Evolutionary conservation across 2,329 filamentous ascomycete species (phyloP).

Genomic region (Cladosporium sp.): DNA sequence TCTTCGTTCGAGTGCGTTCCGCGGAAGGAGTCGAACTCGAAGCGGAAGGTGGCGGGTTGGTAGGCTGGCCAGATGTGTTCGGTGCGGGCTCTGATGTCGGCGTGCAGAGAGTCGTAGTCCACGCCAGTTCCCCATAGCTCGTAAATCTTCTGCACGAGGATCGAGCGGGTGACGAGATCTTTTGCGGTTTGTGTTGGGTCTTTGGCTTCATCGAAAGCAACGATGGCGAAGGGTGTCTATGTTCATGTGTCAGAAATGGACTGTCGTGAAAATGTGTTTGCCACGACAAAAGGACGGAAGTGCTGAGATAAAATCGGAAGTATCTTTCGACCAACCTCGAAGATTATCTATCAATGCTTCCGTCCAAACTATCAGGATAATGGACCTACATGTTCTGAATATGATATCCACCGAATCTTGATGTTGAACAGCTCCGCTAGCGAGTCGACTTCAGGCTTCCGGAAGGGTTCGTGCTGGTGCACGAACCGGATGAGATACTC

Average conservation of each 20-base stretch:
- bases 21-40: slow-evolving; percentile 79
- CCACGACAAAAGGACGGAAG: background rate
- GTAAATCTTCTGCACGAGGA: slow-evolving; percentile 80
- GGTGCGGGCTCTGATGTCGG: slow-evolving; percentile 60
- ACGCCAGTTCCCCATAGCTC: slow-evolving; percentile 81
- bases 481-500: slow-evolving; percentile 88
- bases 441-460: slow-evolving; percentile 78
- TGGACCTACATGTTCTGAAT: slow-evolving; percentile 67
- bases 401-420: slow-evolving; percentile 70
- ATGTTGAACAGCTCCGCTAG: slow-evolving; percentile 70
- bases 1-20: slow-evolving; percentile 64
- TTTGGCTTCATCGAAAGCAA: slow-evolving; percentile 53
- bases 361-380: background rate
- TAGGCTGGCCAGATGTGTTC: slow-evolving; percentile 68
- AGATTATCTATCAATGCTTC: background rate
- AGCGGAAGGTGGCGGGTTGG: slow-evolving; percentile 70
- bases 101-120: slow-evolving; percentile 68
- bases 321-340: slow-evolving; percentile 3
- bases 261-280: background rate
- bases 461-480: slow-evolving; percentile 89
- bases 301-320: background rate
- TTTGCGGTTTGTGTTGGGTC: slow-evolving; percentile 53
- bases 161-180: slow-evolving; percentile 70
- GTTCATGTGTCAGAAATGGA: background rate
- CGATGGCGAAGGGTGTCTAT: slow-evolving; percentile 83